Evolutionary conservation across 768 basidiomycete genomes (phyloP).

Genomic region (Trametes punicea): DNA sequence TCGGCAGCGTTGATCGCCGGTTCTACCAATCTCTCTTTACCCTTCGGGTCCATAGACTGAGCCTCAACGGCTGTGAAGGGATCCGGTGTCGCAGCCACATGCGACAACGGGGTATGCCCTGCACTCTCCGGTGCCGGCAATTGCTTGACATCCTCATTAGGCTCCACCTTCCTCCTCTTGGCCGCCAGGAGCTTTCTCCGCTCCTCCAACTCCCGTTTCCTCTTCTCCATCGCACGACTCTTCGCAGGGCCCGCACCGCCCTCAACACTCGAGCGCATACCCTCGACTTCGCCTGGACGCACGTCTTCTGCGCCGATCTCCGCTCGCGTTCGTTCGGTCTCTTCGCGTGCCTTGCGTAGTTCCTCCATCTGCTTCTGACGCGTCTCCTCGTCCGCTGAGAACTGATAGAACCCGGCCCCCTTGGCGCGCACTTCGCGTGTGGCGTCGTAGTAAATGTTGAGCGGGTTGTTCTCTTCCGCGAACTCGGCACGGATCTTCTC

Average conservation of each 20-base stretch:
- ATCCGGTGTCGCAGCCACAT: constrained; percentile 27
- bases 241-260: constrained; percentile 22
- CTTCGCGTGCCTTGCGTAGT: constrained; percentile 59
- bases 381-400: constrained; percentile 81
- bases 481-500: constrained; percentile 69
- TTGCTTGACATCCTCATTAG: not conserved
- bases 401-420: constrained; percentile 91
- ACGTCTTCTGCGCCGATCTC: constrained; percentile 60
- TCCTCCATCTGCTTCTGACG: constrained; percentile 82
- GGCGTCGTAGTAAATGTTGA: constrained; percentile 79
- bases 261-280: constrained; percentile 50
- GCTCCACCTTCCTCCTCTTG: constrained; percentile 54
- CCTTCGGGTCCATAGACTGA: constrained; percentile 18
- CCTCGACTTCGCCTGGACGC: constrained; percentile 71
- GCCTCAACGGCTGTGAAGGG: constrained; percentile 52
- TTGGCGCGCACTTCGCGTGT: constrained; percentile 78
- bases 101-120: not conserved
- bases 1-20: constrained; percentile 47
- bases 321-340: constrained; percentile 63
- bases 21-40: constrained; percentile 24
- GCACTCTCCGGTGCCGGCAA: not conserved
- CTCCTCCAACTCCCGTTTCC: constrained; percentile 72
- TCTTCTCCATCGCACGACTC: constrained; percentile 67
- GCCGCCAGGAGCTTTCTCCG: constrained; percentile 56
- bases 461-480: constrained; percentile 68